These are phyloP conservation scores for Erodium texanum DNA, from an alignment of 441 rosid genomes.

Conservation along the genomic window DNA sequence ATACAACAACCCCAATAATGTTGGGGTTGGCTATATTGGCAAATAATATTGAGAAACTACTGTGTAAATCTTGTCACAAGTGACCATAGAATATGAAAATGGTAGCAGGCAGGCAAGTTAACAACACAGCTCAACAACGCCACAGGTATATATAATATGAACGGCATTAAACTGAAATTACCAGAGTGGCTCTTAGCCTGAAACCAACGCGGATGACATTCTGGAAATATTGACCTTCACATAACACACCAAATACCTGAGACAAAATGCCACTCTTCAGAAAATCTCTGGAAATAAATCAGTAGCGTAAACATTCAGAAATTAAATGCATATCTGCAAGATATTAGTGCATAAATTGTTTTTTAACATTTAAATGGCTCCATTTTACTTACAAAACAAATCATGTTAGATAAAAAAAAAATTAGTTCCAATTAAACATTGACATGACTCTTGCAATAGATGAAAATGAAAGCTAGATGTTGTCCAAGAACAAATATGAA, in stretches of 20 bases:
- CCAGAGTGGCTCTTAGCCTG: conserved; percentile 90
- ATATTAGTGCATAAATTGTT: neutral
- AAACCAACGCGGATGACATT: conserved; percentile 97
- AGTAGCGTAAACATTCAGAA: neutral
- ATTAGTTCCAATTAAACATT: neutral
- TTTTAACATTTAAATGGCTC: neutral
- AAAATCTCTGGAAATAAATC: conserved; percentile 2
- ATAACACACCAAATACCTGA: conserved; percentile 83
- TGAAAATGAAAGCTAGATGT: neutral
- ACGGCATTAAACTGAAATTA: conserved; percentile 30
- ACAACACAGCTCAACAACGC: neutral
- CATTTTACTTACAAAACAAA: neutral
- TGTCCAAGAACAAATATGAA: neutral
- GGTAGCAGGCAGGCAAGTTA: conserved; percentile 12
- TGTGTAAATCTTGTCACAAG: too few species aligned
- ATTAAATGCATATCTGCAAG: neutral
- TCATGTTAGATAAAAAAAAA: neutral
- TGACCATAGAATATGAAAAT: neutral
- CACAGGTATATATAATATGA: conserved; percentile 11
- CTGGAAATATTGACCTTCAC: conserved; percentile 95
- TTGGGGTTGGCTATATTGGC: too few species aligned
- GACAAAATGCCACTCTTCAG: conserved; percentile 22
- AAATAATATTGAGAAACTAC: too few species aligned
- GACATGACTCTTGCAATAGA: neutral
- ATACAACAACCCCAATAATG: too few species aligned